Percentiles rank a stretch among this genome's conserved stretches.
These are phyloP conservation scores for Pleurotus ostreatus DNA, from an alignment of 768 basidiomycete genomes.

Conservation along the genomic window DNA sequence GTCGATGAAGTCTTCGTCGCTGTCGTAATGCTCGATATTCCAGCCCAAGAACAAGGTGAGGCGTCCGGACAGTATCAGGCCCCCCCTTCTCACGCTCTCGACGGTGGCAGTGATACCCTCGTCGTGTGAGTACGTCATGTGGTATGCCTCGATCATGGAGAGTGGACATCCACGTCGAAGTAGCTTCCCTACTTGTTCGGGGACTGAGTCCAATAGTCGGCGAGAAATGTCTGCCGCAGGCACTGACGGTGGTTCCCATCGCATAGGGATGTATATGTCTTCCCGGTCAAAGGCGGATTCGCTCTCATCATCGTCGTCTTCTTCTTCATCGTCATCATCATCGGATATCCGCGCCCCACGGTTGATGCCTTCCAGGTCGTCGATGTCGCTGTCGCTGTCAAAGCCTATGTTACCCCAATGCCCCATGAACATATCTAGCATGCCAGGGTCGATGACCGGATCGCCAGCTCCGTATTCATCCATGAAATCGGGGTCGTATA, in stretches of 20 bases:
- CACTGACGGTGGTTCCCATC: constrained; percentile 53
- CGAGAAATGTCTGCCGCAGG: not conserved
- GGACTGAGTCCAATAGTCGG: not conserved
- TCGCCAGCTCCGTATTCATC: constrained; percentile 21
- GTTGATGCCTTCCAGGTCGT: constrained; percentile 15
- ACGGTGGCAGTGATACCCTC: constrained; percentile 46
- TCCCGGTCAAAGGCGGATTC: constrained; percentile 20
- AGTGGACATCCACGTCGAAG: constrained; percentile 33
- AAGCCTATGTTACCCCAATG: not conserved
- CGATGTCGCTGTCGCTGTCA: constrained; percentile 28
- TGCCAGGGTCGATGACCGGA: not conserved
- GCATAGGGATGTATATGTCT: constrained; percentile 35
- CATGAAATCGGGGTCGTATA: constrained; percentile 31
- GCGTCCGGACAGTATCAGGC: constrained; percentile 22
- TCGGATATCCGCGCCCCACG: constrained; percentile 11
- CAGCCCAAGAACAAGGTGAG: constrained; percentile 55
- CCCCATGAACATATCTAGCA: constrained; percentile 8
- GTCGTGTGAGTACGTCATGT: constrained; percentile 52
- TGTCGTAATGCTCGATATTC: constrained; percentile 52
- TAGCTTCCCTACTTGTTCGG: not conserved
- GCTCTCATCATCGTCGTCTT: constrained; percentile 15
- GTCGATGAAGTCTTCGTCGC: constrained; percentile 41
- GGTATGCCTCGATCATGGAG: constrained; percentile 53
- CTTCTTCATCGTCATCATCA: constrained; percentile 26
- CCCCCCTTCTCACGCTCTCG: constrained; percentile 9